Evolutionary conservation across 2,329 filamentous ascomycete genomes (phyloP).

Genomic region (Metarhizium brunneum): DNA sequence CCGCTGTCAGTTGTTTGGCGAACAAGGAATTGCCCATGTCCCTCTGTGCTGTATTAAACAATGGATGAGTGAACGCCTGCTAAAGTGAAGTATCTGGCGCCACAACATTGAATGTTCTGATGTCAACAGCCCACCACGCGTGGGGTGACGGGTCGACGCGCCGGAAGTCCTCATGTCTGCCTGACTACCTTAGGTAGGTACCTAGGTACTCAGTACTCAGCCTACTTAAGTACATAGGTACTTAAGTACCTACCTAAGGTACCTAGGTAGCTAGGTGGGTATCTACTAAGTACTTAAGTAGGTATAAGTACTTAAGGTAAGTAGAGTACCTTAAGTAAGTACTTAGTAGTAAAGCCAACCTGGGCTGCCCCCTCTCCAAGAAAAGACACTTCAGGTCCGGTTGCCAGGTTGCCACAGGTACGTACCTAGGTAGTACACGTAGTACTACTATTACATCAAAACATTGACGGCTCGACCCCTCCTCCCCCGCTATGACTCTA

Average conservation of each 20-base stretch:
- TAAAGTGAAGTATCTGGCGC: background rate
- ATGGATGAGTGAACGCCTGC: background rate
- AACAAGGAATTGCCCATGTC: background rate
- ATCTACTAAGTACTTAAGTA: too few relatives aligned
- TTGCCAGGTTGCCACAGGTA: background rate
- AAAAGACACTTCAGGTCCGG: background rate
- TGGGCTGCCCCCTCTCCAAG: too few relatives aligned
- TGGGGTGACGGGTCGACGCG: background rate
- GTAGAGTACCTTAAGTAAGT: too few relatives aligned
- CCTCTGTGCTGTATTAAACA: background rate
- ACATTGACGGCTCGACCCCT: too few relatives aligned
- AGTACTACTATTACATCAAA: too few relatives aligned
- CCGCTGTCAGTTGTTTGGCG: background rate
- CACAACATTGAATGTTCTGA: background rate
- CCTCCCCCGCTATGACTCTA: background rate
- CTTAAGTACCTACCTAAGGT: too few relatives aligned
- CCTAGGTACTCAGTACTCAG: too few relatives aligned
- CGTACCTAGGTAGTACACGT: background rate
- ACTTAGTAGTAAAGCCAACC: too few relatives aligned
- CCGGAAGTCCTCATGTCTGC: background rate
- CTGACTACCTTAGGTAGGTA: too few relatives aligned
- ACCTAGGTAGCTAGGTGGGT: too few relatives aligned
- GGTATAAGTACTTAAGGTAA: too few relatives aligned
- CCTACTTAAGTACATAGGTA: too few relatives aligned
- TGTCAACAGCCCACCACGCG: background rate